Evolutionary conservation across 2,329 filamentous ascomycete species (phyloP).

Genomic region (Dothistroma pini): DNA sequence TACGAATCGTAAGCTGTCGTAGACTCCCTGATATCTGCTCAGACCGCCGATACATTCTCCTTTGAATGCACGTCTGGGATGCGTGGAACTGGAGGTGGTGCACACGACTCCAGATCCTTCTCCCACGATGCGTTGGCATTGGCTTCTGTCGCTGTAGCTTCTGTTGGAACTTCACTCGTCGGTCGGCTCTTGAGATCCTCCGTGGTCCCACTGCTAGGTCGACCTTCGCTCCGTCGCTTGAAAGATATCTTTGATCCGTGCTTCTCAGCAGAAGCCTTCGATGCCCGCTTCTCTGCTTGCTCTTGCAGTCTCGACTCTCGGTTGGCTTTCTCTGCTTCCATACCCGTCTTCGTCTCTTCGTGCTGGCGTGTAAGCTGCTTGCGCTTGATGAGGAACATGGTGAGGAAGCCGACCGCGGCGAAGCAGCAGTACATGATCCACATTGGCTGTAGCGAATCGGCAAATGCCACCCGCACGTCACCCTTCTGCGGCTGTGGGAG

Average conservation of each 20-base stretch:
- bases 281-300: slow-evolving; percentile 22
- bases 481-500: slow-evolving; percentile 48
- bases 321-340: slow-evolving; percentile 42
- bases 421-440: slow-evolving; percentile 49
- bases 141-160: not conserved
- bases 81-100: not conserved
- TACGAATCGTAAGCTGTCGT: not conserved
- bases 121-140: not conserved
- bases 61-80: not conserved
- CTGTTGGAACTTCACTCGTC: not conserved
- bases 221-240: not conserved
- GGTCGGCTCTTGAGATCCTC: not conserved
- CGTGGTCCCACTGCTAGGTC: not conserved
- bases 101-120: not conserved
- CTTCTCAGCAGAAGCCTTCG: slow-evolving; percentile 11
- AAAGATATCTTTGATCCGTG: not conserved
- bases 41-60: not conserved
- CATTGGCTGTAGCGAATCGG: slow-evolving; percentile 44
- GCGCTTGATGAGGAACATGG: slow-evolving; percentile 40
- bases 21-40: too few species aligned
- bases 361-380: slow-evolving; percentile 44
- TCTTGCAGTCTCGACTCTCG: slow-evolving; percentile 36
- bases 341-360: slow-evolving; percentile 48
- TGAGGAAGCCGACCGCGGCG: slow-evolving; percentile 38
- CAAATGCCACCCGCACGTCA: slow-evolving; percentile 42